Conservation (phyloP, 2,329 filamentous ascomycete species). For the Neurospora sp. region DNA sequence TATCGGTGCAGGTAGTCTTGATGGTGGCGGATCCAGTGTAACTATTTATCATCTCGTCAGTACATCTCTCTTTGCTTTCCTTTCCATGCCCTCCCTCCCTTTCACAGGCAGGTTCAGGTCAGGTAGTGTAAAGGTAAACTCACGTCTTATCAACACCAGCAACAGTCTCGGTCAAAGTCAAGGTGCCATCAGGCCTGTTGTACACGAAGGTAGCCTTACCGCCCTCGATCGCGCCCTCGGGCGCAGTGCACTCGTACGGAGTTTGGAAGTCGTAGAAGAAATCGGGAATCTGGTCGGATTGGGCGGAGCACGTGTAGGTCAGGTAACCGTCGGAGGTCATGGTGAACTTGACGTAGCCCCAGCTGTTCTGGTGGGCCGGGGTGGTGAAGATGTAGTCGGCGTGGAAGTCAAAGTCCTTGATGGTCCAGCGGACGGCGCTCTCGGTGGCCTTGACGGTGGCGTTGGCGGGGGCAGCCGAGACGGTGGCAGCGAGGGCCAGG, state of each 20-base stretch:
- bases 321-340: slow-evolving; percentile 20
- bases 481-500: neutral
- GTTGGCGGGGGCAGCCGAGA: neutral
- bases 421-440: slow-evolving; percentile 27
- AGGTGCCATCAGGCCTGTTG: slow-evolving; percentile 25
- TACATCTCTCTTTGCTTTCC: no score
- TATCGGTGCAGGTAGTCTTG: no score
- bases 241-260: slow-evolving; percentile 30
- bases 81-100: no score
- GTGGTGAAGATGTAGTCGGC: slow-evolving; percentile 40
- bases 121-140: slow-evolving; percentile 14
- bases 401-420: slow-evolving; percentile 37
- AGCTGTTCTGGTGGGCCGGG: slow-evolving; percentile 40
- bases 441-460: neutral
- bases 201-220: slow-evolving; percentile 32
- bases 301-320: slow-evolving; percentile 26
- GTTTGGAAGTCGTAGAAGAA: slow-evolving; percentile 39
- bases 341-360: slow-evolving; percentile 38
- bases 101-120: no score
- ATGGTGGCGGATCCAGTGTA: no score
- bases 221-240: slow-evolving; percentile 17
- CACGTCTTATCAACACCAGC: no score
- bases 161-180: no score
- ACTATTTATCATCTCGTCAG: no score
- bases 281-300: slow-evolving; percentile 29